Conservation (phyloP, 2,329 filamentous ascomycete species). For the Cladorrhinum sp. region DNA sequence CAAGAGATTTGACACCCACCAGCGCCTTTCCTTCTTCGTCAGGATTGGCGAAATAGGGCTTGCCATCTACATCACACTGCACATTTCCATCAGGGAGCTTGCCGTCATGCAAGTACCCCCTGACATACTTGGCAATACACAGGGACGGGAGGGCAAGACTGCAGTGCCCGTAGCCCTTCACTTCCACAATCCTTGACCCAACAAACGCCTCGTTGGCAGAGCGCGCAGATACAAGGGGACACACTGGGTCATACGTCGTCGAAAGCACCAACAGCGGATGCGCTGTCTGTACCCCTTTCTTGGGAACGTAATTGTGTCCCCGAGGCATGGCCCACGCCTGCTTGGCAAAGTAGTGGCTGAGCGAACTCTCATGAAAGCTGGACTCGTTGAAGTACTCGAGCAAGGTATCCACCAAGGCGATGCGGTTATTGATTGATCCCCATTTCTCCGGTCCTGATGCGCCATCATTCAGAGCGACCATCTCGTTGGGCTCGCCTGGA, state of each 20-base stretch:
- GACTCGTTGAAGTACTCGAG: slow-evolving; percentile 33
- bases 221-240: slow-evolving; percentile 40
- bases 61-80: slow-evolving; percentile 37
- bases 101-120: slow-evolving; percentile 38
- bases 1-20: neutral
- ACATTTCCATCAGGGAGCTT: slow-evolving; percentile 36
- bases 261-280: slow-evolving; percentile 53
- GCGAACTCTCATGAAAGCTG: slow-evolving; percentile 35
- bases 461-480: slow-evolving; percentile 34
- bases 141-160: slow-evolving; percentile 37
- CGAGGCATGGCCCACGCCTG: slow-evolving; percentile 32
- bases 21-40: slow-evolving; percentile 21
- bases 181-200: slow-evolving; percentile 39
- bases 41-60: slow-evolving; percentile 36
- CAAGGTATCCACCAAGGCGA: slow-evolving; percentile 35
- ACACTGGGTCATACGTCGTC: slow-evolving; percentile 58
- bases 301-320: slow-evolving; percentile 32
- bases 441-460: slow-evolving; percentile 32
- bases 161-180: slow-evolving; percentile 44
- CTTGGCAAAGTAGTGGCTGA: slow-evolving; percentile 31
- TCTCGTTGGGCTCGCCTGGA: slow-evolving; percentile 30
- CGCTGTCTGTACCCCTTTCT: slow-evolving; percentile 37
- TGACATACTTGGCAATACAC: slow-evolving; percentile 36
- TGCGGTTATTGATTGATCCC: slow-evolving; percentile 31
- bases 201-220: slow-evolving; percentile 36